Evolutionary conservation across 768 basidiomycete genomes (phyloP), one percentile per base, ranked within the genome.

Genomic region (Hygrocybe punicea): DNA sequence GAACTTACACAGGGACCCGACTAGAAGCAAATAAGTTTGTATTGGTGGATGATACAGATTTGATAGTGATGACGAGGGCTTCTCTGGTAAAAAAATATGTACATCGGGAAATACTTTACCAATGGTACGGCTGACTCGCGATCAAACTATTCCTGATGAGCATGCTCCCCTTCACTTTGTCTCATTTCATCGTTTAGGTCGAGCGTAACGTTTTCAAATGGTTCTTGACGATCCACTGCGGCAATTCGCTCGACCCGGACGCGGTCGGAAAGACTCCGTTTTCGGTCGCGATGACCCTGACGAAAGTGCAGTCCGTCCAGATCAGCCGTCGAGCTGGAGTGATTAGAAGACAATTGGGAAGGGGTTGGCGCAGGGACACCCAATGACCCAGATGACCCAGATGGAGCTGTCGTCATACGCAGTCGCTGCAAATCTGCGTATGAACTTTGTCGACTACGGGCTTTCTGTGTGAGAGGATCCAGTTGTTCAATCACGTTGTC

Each of bases 341-440:
- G 59, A 55, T 21, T 35, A 17, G 51, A 2, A 17, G 17, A 25
- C 8, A 14, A 13, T 25, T 35, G 25, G 5, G 52, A 46, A 7
- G 53, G 8, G 24, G 39, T 19, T 42, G 56, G 48, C 34, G 8
- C 29, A 29, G 29, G 29, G 29, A 29, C 29, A 29, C 4, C 8
- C 8, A 8, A 29, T 29, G 29, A 29, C 8, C 29, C 29, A 29
- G 29, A n/a, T n/a, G n/a, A n/a, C n/a, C 53, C 42, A n/a, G 14
- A 4, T 2, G 59, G 25, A 33, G 71, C 51, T 11, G 70, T 65
- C 24, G 73, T 62, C 63, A 76, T 69, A 13, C 84, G 84, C 19
- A 88, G 76, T 60, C 83, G 79, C 70, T 91, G 89, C 51, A 93
- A 69, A 72, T 93, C 86, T n/a, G 91, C 91, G 63, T 88, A 93